Evolutionary conservation across 495 filamentous ascomycete genomes (phyloP).

Genomic region (Penicillium argentinense): DNA sequence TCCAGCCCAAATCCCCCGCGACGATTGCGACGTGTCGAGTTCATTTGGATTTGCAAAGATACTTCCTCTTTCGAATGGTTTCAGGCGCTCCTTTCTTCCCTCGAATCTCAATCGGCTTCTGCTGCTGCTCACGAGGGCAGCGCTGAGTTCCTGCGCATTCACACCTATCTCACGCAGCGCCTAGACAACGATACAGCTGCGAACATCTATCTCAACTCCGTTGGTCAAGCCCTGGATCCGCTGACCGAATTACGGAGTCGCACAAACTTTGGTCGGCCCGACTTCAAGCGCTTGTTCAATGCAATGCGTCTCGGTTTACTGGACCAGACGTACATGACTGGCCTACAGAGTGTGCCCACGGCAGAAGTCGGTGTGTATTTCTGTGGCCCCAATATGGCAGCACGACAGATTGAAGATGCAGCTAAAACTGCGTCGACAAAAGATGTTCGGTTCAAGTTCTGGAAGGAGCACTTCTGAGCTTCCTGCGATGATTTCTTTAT

Average conservation of each 20-base stretch:
- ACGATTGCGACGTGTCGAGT: conserved; percentile 91
- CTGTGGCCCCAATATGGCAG: conserved; percentile 81
- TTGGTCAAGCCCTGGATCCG: conserved; percentile 83
- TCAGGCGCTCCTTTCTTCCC: conserved; percentile 84
- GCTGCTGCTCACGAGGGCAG: conserved; percentile 64
- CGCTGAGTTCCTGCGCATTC: conserved; percentile 92
- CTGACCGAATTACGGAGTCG: conserved; percentile 85
- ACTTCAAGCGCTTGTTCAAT: conserved; percentile 79
- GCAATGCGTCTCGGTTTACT: conserved; percentile 87
- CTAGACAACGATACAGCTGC: conserved; percentile 88
- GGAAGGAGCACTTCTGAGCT: conserved; percentile 86
- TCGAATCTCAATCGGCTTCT: conserved; percentile 81
- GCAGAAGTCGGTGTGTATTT: conserved; percentile 98
- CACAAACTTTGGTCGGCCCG: conserved; percentile 94
- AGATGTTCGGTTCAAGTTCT: conserved; percentile 94
- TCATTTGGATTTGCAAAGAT: conserved; percentile 99
- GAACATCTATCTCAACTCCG: conserved; percentile 95
- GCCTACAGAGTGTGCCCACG: conserved; percentile 64
- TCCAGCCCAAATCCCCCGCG: conserved; percentile 80
- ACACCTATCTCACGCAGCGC: conserved; percentile 94
- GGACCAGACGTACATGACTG: conserved; percentile 79
- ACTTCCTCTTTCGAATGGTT: conserved; percentile 98
- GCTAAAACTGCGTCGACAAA: conserved; percentile 65
- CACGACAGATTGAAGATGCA: conserved; percentile 81
- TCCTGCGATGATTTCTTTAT: conserved; percentile 3